Conservation (phyloP, 2,329 filamentous ascomycete species). For the Verticillium dahliae region DNA sequence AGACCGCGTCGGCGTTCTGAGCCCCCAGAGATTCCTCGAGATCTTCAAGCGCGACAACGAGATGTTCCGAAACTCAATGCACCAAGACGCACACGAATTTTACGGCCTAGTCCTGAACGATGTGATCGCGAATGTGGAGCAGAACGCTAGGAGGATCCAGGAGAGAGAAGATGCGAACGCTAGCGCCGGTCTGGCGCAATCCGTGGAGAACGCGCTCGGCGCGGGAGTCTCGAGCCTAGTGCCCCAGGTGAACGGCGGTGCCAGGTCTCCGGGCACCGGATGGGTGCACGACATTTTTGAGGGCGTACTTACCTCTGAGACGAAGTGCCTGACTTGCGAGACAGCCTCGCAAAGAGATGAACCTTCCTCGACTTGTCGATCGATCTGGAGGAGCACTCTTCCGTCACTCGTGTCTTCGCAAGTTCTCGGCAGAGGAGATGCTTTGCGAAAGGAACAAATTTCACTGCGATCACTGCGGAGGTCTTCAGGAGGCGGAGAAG, state of each 20-base stretch:
- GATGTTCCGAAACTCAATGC: conserved; percentile 95
- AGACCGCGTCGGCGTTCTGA: conserved; percentile 81
- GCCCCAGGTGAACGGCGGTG: conserved; percentile 26
- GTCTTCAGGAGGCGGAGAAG: conserved; percentile 95
- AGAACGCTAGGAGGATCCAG: conserved; percentile 64
- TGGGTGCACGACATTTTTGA: conserved; percentile 99
- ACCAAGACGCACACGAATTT: conserved; percentile 97
- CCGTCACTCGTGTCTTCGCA: conserved; percentile 92
- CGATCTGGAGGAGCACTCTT: conserved; percentile 90
- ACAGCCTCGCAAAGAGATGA: conserved; percentile 93
- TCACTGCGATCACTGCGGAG: conserved; percentile 94
- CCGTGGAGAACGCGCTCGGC: conserved; percentile 34
- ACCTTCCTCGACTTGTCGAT: conserved; percentile 95
- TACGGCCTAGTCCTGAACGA: conserved; percentile 92
- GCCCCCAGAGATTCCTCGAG: conserved; percentile 87
- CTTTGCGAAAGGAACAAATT: conserved; percentile 98
- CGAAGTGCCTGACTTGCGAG: conserved; percentile 92
- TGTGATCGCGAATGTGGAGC: conserved; percentile 88
- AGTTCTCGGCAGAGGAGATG: conserved; percentile 98
- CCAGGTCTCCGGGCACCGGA: conserved; percentile 58
- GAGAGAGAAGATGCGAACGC: conserved; percentile 36
- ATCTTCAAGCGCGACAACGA: conserved; percentile 93
- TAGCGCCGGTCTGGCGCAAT: conserved; percentile 40
- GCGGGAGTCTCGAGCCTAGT: conserved; percentile 23
- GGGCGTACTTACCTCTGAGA: conserved; percentile 90